A percentile compares a stretch with the other conserved stretches of the same genome.
These are phyloP conservation scores for Galeopsis tetrahit DNA, from an alignment of 257 asterid genomes.

Conservation along the genomic window DNA sequence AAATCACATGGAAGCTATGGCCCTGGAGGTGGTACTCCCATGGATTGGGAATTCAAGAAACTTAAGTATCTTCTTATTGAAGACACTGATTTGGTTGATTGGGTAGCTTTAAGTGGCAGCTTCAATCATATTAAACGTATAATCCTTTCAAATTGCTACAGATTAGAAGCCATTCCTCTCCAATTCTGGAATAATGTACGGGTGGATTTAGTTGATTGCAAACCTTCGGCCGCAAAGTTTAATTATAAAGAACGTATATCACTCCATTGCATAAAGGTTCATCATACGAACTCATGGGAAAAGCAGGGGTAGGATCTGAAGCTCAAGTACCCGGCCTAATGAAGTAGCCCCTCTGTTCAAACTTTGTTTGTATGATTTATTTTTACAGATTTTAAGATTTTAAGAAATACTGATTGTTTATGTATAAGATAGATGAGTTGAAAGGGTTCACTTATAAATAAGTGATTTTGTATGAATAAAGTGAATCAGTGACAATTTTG, in stretches of 20 bases:
- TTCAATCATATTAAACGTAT: neutral
- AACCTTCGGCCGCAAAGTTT: neutral
- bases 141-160: neutral
- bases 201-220: neutral
- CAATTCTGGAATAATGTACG: neutral
- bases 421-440: too few relatives aligned
- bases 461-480: too few relatives aligned
- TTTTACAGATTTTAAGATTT: too few relatives aligned
- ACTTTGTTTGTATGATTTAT: too few relatives aligned
- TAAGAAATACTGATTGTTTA: too few relatives aligned
- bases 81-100: slow-evolving; percentile 3
- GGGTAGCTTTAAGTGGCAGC: neutral
- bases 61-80: neutral
- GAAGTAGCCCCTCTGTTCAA: too few relatives aligned
- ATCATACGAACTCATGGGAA: neutral
- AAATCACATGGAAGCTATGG: neutral
- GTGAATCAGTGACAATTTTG: too few relatives aligned
- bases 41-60: neutral
- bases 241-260: accelerated
- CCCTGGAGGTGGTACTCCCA: neutral
- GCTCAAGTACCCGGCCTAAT: neutral
- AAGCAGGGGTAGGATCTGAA: neutral
- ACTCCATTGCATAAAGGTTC: neutral
- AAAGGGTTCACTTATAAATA: too few relatives aligned
- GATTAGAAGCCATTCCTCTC: neutral